Percentiles rank a stretch among this genome's conserved stretches.
Conservation (phyloP, 352 stramenopile species). For the Pythium folliculosum region DNA sequence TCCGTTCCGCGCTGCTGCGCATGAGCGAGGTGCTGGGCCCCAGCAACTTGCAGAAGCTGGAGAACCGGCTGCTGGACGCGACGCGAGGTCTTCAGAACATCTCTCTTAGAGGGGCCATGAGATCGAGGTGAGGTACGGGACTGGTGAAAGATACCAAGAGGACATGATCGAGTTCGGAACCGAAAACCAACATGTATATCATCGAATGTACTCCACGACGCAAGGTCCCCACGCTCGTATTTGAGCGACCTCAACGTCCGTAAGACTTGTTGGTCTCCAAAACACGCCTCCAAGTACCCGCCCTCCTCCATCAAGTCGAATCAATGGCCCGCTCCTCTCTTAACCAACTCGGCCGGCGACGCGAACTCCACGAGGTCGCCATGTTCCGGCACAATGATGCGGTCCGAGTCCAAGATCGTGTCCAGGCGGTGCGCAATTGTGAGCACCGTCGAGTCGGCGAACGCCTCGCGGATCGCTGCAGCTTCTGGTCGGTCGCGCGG, state of each 20-base stretch:
- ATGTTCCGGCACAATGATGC: slow-evolving; percentile 85
- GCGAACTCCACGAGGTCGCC: slow-evolving; percentile 87
- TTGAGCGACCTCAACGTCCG: too few relatives aligned
- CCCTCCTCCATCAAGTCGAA: slow-evolving; percentile 49
- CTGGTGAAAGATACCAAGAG: too few relatives aligned
- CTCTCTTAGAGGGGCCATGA: too few relatives aligned
- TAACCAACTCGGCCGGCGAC: slow-evolving; percentile 61
- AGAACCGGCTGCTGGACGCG: slow-evolving; percentile 5
- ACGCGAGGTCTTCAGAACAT: too few relatives aligned
- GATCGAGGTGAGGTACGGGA: too few relatives aligned
- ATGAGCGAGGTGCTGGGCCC: neutral
- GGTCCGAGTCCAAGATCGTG: slow-evolving; percentile 91
- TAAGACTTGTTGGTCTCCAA: too few relatives aligned
- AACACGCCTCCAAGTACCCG: slow-evolving; percentile 36
- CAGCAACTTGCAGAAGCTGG: neutral
- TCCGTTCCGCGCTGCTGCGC: neutral
- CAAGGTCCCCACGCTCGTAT: too few relatives aligned
- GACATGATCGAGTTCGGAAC: too few relatives aligned
- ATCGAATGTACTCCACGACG: too few relatives aligned
- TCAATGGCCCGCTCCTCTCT: slow-evolving; percentile 42
- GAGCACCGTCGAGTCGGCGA: slow-evolving; percentile 85
- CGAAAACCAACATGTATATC: too few relatives aligned
- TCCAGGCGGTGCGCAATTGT: slow-evolving; percentile 94
- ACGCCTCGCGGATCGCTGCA: slow-evolving; percentile 85
- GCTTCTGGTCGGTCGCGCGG: slow-evolving; percentile 50